Percentiles rank a stretch among this genome's conserved stretches.
These are phyloP conservation scores for Dionaea muscipula DNA, from an alignment of 179 eudicot species.

Conservation along the genomic window DNA sequence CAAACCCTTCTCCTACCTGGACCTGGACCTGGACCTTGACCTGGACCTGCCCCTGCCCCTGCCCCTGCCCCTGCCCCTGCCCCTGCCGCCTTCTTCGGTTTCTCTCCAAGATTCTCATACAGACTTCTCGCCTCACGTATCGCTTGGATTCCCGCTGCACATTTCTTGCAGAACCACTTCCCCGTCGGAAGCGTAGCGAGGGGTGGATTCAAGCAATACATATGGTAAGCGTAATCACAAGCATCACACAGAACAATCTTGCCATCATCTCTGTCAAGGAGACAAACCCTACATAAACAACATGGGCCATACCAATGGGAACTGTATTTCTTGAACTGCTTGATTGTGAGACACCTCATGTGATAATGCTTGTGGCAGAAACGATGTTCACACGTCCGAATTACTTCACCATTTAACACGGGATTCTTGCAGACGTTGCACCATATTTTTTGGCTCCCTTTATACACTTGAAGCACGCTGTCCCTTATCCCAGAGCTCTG, in stretches of 20 bases:
- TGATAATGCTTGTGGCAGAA: conserved; percentile 70
- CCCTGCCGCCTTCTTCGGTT: conserved; percentile 17
- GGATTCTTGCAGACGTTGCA: conserved; percentile 46
- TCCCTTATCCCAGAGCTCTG: conserved; percentile 31
- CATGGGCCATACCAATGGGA: conserved; percentile 93
- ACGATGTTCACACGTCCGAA: conserved; percentile 58
- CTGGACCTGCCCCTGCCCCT: too few species aligned
- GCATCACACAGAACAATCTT: conserved; percentile 77
- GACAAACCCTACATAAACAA: conserved; percentile 79
- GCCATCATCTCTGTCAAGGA: conserved; percentile 62
- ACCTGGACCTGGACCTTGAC: too few species aligned
- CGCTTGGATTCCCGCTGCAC: conserved; percentile 45
- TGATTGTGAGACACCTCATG: conserved; percentile 52
- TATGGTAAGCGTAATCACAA: conserved; percentile 86
- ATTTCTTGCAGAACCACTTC: conserved; percentile 74
- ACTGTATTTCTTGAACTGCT: conserved; percentile 49
- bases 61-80: too few species aligned
- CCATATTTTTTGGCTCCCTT: conserved; percentile 19
- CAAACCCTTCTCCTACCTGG: conserved; percentile 14
- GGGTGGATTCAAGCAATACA: conserved; percentile 76
- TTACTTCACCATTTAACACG: conserved; percentile 31
- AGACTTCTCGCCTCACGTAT: conserved; percentile 41
- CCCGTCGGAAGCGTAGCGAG: conserved; percentile 48
- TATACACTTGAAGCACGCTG: conserved; percentile 25
- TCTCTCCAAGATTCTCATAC: conserved; percentile 30